These are phyloP conservation scores for Blastobotrys muscicola DNA, from an alignment of 805 yeast genomes.

Conservation along the genomic window DNA sequence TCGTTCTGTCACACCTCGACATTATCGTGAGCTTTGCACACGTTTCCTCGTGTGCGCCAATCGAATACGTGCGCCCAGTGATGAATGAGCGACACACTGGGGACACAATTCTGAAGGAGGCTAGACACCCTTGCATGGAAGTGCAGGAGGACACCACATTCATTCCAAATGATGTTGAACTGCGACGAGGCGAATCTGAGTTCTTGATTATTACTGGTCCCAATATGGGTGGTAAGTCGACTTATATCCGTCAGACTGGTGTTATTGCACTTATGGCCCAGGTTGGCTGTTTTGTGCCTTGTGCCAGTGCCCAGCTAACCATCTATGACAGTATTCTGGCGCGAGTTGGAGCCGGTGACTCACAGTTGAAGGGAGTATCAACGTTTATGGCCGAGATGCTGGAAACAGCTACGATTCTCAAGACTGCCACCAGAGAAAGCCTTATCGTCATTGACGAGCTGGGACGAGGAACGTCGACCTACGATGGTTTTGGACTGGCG, in stretches of 20 bases:
- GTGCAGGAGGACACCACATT: conserved; percentile 85
- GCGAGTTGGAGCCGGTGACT: conserved; percentile 98
- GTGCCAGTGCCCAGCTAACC: conserved; percentile 63
- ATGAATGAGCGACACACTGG: conserved; percentile 44
- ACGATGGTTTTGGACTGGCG: conserved; percentile 96
- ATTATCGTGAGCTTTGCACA: conserved; percentile 82
- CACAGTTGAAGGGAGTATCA: conserved; percentile 92
- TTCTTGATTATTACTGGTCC: conserved; percentile 90
- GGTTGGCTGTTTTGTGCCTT: conserved; percentile 84
- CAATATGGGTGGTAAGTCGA: conserved; percentile 96
- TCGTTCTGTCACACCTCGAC: conserved; percentile 64
- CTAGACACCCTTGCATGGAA: conserved; percentile 93
- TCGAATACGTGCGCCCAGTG: conserved; percentile 67
- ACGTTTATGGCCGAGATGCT: conserved; percentile 96
- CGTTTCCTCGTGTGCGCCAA: conserved; percentile 71
- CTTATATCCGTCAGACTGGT: conserved; percentile 84
- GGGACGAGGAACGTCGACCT: conserved; percentile 89
- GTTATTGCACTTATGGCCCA: conserved; percentile 82
- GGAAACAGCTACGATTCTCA: conserved; percentile 81
- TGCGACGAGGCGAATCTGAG: conserved; percentile 48
- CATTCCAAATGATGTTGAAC: conserved; percentile 79
- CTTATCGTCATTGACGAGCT: conserved; percentile 87
- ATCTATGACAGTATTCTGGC: conserved; percentile 88
- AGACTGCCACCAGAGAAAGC: conserved; percentile 68
- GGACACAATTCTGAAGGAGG: conserved; percentile 47